Percentiles rank a stretch among this genome's conserved stretches.
Evolutionary conservation across 345 rosid genomes (phyloP).

Genomic region (Salix caprea): DNA sequence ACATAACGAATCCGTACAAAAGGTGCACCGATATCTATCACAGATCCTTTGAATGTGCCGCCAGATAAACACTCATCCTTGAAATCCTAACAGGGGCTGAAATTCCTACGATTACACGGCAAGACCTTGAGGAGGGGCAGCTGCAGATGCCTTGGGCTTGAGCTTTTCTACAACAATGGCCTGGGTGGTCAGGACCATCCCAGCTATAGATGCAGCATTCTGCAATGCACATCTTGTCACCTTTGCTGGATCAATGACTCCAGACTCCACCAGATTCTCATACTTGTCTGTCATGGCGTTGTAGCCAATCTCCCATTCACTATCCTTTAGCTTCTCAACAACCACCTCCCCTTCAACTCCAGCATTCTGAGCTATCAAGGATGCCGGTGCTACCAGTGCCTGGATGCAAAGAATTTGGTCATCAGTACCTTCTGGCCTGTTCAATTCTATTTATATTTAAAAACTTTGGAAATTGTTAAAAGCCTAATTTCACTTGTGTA

Average conservation of each 20-base stretch:
- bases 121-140: conserved; percentile 60
- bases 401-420: conserved; percentile 7
- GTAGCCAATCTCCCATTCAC: conserved; percentile 94
- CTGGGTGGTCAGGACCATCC: conserved; percentile 96
- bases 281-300: conserved; percentile 86
- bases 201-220: conserved; percentile 92
- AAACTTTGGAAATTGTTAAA: no score
- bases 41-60: not conserved
- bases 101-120: conserved; percentile 28
- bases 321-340: conserved; percentile 64
- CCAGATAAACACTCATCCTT: conserved; percentile 1
- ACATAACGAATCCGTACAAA: no score
- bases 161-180: conserved; percentile 90
- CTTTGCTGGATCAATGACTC: conserved; percentile 94
- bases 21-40: not conserved
- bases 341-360: conserved; percentile 96
- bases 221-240: conserved; percentile 91
- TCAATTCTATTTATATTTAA: not conserved
- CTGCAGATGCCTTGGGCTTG: conserved; percentile 56
- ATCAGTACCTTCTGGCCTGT: not conserved
- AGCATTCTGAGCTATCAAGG: conserved; percentile 91
- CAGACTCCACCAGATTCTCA: conserved; percentile 83
- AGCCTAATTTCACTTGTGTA: not conserved
- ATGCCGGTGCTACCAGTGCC: conserved; percentile 89
- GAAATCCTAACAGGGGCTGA: conserved; percentile 10